Evolutionary conservation across 257 asterid genomes (phyloP).

Genomic region (Gentiana macrophylla): DNA sequence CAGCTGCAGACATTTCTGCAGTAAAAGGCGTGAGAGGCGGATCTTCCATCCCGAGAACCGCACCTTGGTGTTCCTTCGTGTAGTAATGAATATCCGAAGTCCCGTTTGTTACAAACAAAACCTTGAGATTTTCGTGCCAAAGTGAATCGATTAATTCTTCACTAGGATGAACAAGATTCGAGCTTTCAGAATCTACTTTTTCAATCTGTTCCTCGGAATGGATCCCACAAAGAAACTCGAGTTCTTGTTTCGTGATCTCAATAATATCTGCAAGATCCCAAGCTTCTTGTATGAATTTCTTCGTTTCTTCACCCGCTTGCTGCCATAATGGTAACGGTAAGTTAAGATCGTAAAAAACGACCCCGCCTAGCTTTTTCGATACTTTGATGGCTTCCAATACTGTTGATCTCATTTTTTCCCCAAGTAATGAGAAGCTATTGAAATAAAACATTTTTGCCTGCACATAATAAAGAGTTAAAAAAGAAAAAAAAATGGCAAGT

Average conservation of each 20-base stretch:
- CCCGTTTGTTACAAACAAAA: slow-evolving; percentile 87
- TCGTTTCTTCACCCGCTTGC: slow-evolving; percentile 67
- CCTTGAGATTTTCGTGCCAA: slow-evolving; percentile 83
- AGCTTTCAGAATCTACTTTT: slow-evolving; percentile 47
- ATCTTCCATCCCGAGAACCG: slow-evolving; percentile 85
- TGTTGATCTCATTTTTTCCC: slow-evolving; percentile 65
- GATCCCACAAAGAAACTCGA: slow-evolving; percentile 83
- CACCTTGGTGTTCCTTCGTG: slow-evolving; percentile 68
- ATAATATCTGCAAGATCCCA: slow-evolving; percentile 74
- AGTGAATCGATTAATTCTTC: slow-evolving; percentile 65
- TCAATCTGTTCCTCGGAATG: slow-evolving; percentile 56
- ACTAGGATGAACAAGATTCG: slow-evolving; percentile 70
- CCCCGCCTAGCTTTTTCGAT: slow-evolving; percentile 59
- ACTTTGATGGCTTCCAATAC: slow-evolving; percentile 54
- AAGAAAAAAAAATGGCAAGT: too few species aligned
- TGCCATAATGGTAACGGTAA: slow-evolving; percentile 86
- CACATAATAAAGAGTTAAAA: not conserved
- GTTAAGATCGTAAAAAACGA: slow-evolving; percentile 73
- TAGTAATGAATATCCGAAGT: slow-evolving; percentile 93
- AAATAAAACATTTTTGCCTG: slow-evolving; percentile 94
- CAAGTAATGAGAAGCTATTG: slow-evolving; percentile 77
- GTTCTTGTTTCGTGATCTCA: slow-evolving; percentile 90
- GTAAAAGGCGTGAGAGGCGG: slow-evolving; percentile 82
- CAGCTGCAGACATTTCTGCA: slow-evolving; percentile 84
- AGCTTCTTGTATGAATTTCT: slow-evolving; percentile 42